Evolutionary conservation across 495 filamentous ascomycete species (phyloP), one percentile per base, ranked within the genome.

Genomic region (Monascus purpureus): DNA sequence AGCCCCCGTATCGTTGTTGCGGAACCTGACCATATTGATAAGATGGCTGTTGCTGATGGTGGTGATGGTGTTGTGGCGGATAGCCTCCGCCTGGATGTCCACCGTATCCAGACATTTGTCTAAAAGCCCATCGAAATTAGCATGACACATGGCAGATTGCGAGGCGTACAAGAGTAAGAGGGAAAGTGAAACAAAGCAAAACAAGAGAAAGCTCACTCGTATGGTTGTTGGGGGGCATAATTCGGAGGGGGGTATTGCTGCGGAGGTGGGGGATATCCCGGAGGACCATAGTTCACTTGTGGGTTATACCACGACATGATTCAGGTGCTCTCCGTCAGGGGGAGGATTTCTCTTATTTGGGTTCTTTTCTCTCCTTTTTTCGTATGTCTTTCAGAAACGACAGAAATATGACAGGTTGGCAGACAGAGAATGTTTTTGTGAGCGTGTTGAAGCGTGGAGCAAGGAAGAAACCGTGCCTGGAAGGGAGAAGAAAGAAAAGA

Each of bases 261-360:
- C 27, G 50, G 58, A 39, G 55, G 63, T 37, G 65, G 63, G 42
- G 63, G 64, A 41, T 71, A 69, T 25, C 60, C 61, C 39, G 65
- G 60, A 27, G 50, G 41, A 27, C 59, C 62, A 26, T 49, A 50
- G 36, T 22, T 22, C 20, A 22, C 9, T 4, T 63, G 62, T 20
- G 63, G 57, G 19, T 63, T 64, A 37, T 68, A 71, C 39, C 64
- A 69, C 35, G 67, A 71, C 67, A 71, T 71, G 35, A 22, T 22
- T 22, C 5, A 22, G 20, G n/a, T n/a, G n/a, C n/a, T n/a, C n/a
- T n/a, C n/a, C n/a, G n/a, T n/a, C n/a, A n/a, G n/a, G n/a, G n/a
- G n/a, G n/a, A n/a, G n/a, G n/a, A n/a, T n/a, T n/a, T n/a, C n/a
- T n/a, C n/a, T n/a, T n/a, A n/a, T n/a, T n/a, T n/a, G n/a, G n/a